phyloP scores from a whole-genome alignment of 2,329 filamentous ascomycete genomes.

The Diaporthe velutina region DNA sequence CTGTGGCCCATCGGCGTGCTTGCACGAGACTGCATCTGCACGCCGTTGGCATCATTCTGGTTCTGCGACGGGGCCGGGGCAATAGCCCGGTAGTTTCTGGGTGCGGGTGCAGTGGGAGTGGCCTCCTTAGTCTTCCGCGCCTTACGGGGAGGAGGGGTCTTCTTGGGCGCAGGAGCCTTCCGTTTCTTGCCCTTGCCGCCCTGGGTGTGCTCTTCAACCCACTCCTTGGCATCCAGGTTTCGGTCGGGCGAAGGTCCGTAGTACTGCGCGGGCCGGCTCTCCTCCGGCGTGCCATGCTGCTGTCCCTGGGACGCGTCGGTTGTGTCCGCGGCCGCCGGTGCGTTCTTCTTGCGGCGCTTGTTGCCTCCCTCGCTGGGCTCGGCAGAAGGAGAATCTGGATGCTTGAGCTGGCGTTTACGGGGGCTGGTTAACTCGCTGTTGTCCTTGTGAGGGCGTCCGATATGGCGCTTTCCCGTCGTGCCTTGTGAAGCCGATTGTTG shows the following conservation, averaged over 20 bases:
- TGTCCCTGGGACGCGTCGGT: background rate
- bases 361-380: background rate
- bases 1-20: background rate
- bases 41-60: background rate
- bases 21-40: background rate
- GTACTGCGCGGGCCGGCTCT: background rate
- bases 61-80: background rate
- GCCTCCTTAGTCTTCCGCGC: conserved; percentile 5
- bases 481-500: background rate
- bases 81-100: background rate
- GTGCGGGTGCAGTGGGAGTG: no score
- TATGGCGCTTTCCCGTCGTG: background rate
- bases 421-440: background rate
- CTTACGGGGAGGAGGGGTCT: background rate
- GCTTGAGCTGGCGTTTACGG: background rate
- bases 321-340: background rate
- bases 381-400: conserved; percentile 3
- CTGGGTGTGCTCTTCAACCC: background rate
- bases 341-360: conserved; percentile 12
- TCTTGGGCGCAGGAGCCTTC: background rate
- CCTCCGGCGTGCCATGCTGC: background rate
- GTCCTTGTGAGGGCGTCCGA: conserved; percentile 5
- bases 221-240: background rate
- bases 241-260: conserved; percentile 4
- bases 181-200: conserved; percentile 14